Percentiles rank a stretch among this genome's conserved stretches.
These are phyloP conservation scores for Talaromyces sp. DNA, from an alignment of 2,329 filamentous ascomycete genomes.

Conservation along the genomic window DNA sequence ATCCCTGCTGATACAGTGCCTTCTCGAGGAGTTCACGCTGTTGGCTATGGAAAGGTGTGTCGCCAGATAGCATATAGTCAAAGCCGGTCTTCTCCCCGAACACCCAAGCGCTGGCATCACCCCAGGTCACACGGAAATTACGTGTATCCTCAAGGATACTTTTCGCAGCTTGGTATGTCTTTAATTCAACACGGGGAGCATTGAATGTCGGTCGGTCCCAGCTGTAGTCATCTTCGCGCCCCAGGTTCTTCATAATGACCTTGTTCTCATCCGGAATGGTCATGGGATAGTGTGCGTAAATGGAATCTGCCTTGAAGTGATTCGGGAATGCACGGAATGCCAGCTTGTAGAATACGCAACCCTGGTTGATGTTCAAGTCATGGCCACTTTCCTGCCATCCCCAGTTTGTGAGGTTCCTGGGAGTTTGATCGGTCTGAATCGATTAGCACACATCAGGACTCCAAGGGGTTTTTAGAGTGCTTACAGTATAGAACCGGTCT, in stretches of 20 bases:
- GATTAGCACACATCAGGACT: not conserved
- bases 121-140: constrained; percentile 62
- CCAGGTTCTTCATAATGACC: constrained; percentile 63
- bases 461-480: not conserved
- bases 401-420: constrained; percentile 75
- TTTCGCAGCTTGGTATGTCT: constrained; percentile 57
- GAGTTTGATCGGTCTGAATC: constrained; percentile 59
- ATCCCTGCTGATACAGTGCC: constrained; percentile 58
- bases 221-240: constrained; percentile 63
- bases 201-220: constrained; percentile 57
- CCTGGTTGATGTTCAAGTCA: constrained; percentile 69
- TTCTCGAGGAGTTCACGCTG: constrained; percentile 53
- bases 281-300: constrained; percentile 74
- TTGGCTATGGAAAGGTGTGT: constrained; percentile 45
- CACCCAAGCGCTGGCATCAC: constrained; percentile 57
- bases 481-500: constrained; percentile 67
- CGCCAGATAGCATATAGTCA: constrained; percentile 54
- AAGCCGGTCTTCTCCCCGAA: constrained; percentile 52
- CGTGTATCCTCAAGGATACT: constrained; percentile 57
- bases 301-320: constrained; percentile 70
- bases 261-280: constrained; percentile 67
- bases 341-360: constrained; percentile 80
- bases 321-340: constrained; percentile 74
- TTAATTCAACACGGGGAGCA: constrained; percentile 51
- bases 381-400: constrained; percentile 70